Evolutionary conservation across 371 early-diverging fungal species (phyloP), one percentile per base, ranked within the genome.

Genomic region (Mortierella sp.): DNA sequence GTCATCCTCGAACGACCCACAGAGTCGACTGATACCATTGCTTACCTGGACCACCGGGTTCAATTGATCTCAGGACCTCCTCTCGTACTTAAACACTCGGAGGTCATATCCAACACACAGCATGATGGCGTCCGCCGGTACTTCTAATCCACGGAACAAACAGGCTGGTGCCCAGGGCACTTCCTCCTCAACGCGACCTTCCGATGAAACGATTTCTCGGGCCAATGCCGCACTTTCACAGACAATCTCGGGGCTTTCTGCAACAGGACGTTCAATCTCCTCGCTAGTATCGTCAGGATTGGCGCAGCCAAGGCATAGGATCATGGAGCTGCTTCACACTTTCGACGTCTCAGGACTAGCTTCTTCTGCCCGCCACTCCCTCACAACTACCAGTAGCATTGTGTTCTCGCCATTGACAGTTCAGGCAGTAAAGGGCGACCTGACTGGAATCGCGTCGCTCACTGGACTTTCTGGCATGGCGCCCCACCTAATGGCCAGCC

Each of bases 401-500:
- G 80, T 89, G 10, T 89, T 89, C 70, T 84, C 88, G 19, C 89
- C 89, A 57, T 54, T 89, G 68, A 82, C 89, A 21, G 80, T 81
- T 9, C 88, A 88, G 48, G 89, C 88, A 16, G 89, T 87, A 42
- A 89, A 89, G 58, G 89, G 89, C 6, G 89, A 89, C 71, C 73
- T 88, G 52, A 83, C 81, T 10, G 82, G 82, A 26, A 84, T 89
- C n/a, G 77, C 88, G 9, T 79, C 84, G 11, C 48, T 85, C 38
- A 81, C 85, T 50, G 85, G 85, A 14, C 68, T 85, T 13, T 81
- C 85, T 9, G 89, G 88, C 21, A 78, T 89, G 78, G 89, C 89
- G 9, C 89, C 89, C 21, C 88, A 87, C 73, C 72, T 89, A 48
- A 87, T 89, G 89, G 89, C 87, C 6, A 73, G 82, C 24, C 85